Evolutionary conservation across 805 yeast species (phyloP), one percentile per base, ranked within the genome.

Genomic region (Starmerella floricola): DNA sequence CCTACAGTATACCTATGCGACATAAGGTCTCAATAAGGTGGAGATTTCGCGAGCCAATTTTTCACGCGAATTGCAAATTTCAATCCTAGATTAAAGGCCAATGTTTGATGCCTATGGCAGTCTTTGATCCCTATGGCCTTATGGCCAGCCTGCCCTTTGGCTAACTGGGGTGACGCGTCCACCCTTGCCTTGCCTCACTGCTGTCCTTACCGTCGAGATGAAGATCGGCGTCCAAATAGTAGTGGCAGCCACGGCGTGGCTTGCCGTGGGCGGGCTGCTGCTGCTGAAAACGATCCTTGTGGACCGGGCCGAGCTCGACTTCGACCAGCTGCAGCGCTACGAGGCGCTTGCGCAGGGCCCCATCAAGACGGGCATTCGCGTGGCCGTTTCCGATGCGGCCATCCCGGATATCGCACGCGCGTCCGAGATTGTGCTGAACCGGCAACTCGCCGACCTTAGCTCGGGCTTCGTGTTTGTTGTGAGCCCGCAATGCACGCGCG

Each of bases 381-480:
- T 62, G 2, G 55, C 53, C 26, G 45, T 66, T 10, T 32, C 31
- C n/a, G 66, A 41, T n/a, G 39, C 29, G 5, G 58, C 62, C 15
- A 76, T 78, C 50, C 87, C 88, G 0, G 94, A 85, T 56, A 54
- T 85, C 16, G 71, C 69, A 1, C 66, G 66, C 33, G 85, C 80
- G 1, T 55, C 71, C 1, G 70, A 71, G 45, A 52, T 65, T 11
- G 73, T 74, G 50, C 53, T 73, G 2, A 64, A 69, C 45, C 60
- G 63, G 13, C 60, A 70, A 34, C 44, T 76, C 32, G 53, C 58
- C 15, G 40, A 41, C 20, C 31, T 31, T 11, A 31, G 46, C 31
- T 50, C 66, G 46, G 13, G 64, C 64, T 66, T 52, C 56, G 48
- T 42, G 26, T 36, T 54, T 17, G 16, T 27, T 2, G 42, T 44